phyloP scores from a whole-genome alignment of 345 rosid species.

The Moricandia arvensis region DNA sequence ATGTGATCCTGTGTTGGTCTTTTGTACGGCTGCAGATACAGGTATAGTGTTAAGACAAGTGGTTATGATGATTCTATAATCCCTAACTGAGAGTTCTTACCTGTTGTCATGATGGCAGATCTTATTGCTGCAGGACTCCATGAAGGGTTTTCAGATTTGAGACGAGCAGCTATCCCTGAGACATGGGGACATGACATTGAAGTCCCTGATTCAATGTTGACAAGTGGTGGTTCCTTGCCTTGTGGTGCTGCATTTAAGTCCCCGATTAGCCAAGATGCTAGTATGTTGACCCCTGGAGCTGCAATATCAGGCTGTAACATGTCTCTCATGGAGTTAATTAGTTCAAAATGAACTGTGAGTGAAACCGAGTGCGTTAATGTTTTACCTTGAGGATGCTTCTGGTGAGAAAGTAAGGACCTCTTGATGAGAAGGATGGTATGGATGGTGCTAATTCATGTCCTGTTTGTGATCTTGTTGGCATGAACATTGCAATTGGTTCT shows the following conservation, averaged over 20 bases:
- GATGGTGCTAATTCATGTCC: slow-evolving; percentile 60
- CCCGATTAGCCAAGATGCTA: slow-evolving; percentile 73
- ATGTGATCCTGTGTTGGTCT: slow-evolving; percentile 46
- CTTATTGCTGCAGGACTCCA: slow-evolving; percentile 64
- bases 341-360: neutral
- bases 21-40: slow-evolving; percentile 47
- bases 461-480: slow-evolving; percentile 46
- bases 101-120: slow-evolving; percentile 85
- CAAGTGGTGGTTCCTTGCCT: slow-evolving; percentile 48
- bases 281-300: slow-evolving; percentile 67
- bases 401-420: slow-evolving; percentile 63
- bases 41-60: neutral
- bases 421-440: slow-evolving; percentile 64
- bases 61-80: neutral
- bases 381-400: slow-evolving; percentile 70
- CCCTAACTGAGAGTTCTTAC: slow-evolving; percentile 25
- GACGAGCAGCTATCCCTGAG: slow-evolving; percentile 56
- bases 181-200: slow-evolving; percentile 86
- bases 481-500: slow-evolving; percentile 62
- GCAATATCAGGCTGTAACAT: slow-evolving; percentile 70
- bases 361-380: neutral
- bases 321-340: slow-evolving; percentile 13
- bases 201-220: slow-evolving; percentile 64
- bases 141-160: slow-evolving; percentile 52
- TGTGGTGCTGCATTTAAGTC: slow-evolving; percentile 36